Percentiles rank a stretch among this genome's conserved stretches.
Conservation (phyloP, 345 rosid genomes). For the Erucastrum elatum region DNA sequence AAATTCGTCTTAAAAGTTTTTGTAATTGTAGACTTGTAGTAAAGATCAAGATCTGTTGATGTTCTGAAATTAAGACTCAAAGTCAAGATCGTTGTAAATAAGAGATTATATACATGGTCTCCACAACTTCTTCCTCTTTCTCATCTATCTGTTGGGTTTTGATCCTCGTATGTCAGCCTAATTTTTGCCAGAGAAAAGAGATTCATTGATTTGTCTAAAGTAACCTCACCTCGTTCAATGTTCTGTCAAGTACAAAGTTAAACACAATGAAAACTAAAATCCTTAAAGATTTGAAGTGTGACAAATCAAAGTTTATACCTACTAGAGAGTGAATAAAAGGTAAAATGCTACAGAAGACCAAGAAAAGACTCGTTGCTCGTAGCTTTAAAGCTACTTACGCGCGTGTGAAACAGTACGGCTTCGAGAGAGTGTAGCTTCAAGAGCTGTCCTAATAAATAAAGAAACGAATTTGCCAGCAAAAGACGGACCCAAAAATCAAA, state of each 20-base stretch:
- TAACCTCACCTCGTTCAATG: background rate
- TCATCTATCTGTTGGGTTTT: background rate
- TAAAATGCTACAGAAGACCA: background rate
- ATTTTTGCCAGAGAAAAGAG: background rate
- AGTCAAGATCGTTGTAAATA: background rate
- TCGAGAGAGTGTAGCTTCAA: background rate
- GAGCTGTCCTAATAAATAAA: slow-evolving; percentile 35
- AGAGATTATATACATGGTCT: background rate
- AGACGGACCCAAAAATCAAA: slow-evolving; percentile 30
- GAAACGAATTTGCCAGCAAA: slow-evolving; percentile 41
- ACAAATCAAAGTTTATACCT: background rate
- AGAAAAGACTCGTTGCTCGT: background rate
- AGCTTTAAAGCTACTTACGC: background rate
- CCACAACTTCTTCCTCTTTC: background rate
- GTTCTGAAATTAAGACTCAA: background rate
- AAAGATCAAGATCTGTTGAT: background rate
- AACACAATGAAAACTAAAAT: background rate
- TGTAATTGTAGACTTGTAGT: background rate
- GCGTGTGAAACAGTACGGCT: background rate
- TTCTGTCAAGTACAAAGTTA: background rate
- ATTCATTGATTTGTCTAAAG: background rate
- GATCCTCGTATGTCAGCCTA: too few relatives aligned
- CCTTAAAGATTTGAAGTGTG: background rate
- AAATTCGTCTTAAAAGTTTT: background rate
- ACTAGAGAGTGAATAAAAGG: background rate